Evolutionary conservation across 176 grass and related monocot species (phyloP).

Genomic region (Poa annua): DNA sequence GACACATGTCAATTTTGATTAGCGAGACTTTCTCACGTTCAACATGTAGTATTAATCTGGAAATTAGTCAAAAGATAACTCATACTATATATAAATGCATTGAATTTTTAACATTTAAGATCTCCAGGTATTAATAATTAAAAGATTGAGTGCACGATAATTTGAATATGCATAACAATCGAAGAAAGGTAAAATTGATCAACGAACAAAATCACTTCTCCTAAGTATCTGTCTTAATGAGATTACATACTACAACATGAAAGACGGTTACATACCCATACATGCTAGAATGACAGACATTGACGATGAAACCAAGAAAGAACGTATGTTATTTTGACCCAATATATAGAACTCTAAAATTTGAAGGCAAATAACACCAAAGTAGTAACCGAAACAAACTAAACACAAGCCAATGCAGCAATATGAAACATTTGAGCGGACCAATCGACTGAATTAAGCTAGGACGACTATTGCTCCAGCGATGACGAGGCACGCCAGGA

Average conservation of each 20-base stretch:
- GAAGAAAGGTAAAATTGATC: not conserved
- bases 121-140: too few species aligned
- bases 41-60: too few species aligned
- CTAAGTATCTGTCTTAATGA: not conserved
- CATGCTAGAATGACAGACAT: not conserved
- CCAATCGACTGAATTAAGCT: not conserved
- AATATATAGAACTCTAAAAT: not conserved
- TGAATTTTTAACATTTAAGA: not conserved
- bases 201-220: not conserved
- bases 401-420: not conserved
- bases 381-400: not conserved
- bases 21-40: too few species aligned
- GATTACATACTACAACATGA: not conserved
- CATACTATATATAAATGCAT: not conserved
- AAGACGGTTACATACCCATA: too few species aligned
- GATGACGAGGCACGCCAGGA: slow-evolving; percentile 17
- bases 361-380: not conserved
- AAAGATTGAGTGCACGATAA: not conserved
- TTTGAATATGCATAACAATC: not conserved
- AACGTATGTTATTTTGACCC: slow-evolving; percentile 32
- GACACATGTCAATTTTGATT: too few species aligned
- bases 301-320: not conserved
- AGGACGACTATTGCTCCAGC: slow-evolving; percentile 24
- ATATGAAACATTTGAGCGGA: not conserved
- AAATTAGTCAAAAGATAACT: not conserved